Percentiles rank a stretch among this genome's conserved stretches.
These are phyloP conservation scores for Tricholoma sp. DNA, from an alignment of 768 basidiomycete genomes.

Conservation along the genomic window DNA sequence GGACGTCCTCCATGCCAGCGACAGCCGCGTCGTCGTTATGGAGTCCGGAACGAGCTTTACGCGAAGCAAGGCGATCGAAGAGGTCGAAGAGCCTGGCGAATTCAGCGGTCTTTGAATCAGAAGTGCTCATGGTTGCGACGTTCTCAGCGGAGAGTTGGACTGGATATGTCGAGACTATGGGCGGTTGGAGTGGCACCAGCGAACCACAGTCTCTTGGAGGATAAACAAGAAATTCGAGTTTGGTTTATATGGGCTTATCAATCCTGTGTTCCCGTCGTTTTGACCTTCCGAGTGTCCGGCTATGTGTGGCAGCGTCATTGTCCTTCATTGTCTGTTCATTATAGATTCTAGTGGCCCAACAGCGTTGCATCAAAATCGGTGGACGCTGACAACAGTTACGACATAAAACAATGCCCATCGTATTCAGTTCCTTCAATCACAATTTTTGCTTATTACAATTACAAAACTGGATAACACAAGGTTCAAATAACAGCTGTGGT, in stretches of 20 bases:
- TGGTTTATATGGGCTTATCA: neutral
- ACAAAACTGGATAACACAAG: neutral
- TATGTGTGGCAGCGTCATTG: neutral
- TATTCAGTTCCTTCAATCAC: neutral
- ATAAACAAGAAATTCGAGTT: neutral
- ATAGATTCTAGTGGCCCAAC: neutral
- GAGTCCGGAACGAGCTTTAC: constrained; percentile 29
- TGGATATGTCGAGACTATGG: too few relatives aligned
- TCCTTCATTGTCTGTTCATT: neutral
- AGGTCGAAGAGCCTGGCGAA: constrained; percentile 49
- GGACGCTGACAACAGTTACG: neutral
- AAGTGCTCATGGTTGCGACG: constrained; percentile 12
- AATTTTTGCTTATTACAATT: too few relatives aligned
- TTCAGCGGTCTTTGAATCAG: constrained; percentile 40
- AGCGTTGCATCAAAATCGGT: neutral
- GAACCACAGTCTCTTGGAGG: neutral
- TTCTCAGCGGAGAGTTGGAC: neutral
- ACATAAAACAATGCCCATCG: neutral
- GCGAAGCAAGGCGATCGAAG: constrained; percentile 49
- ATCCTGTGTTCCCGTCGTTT: neutral
- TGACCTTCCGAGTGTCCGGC: neutral
- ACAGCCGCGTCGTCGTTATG: constrained; percentile 23
- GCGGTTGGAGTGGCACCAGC: neutral
- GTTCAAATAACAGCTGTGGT: neutral
- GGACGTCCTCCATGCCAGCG: constrained; percentile 14